Evolutionary conservation across 2,329 filamentous ascomycete genomes (phyloP).

Genomic region (Purpureocillium lavendulum): DNA sequence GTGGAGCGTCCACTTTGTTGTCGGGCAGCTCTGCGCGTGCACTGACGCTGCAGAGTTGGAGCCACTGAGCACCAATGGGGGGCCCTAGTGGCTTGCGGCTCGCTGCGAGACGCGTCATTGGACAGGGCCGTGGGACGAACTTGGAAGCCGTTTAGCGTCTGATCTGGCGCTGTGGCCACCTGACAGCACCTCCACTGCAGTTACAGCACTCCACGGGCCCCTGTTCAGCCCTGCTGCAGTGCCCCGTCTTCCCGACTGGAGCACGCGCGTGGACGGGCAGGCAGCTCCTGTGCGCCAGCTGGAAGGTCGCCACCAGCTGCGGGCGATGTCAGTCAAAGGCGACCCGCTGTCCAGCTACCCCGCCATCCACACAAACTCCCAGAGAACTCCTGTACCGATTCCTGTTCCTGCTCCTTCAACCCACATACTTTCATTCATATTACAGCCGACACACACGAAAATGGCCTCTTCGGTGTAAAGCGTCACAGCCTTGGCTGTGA

Average conservation of each 20-base stretch:
- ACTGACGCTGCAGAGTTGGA: not conserved
- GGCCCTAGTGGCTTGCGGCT: too few relatives aligned
- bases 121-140: too few relatives aligned
- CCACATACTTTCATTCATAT: not conserved
- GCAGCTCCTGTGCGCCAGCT: too few relatives aligned
- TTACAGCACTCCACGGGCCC: not conserved
- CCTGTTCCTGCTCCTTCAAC: not conserved
- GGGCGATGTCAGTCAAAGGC: too few relatives aligned
- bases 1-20: too few relatives aligned
- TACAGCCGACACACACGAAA: not conserved
- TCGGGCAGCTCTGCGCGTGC: not conserved
- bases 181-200: too few relatives aligned
- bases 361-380: not conserved
- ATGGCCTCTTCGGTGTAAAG: constrained; percentile 42
- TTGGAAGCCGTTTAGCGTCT: too few relatives aligned
- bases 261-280: too few relatives aligned
- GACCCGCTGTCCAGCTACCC: not conserved
- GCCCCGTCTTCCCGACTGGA: too few relatives aligned
- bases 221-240: not conserved
- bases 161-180: too few relatives aligned
- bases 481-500: constrained; percentile 47
- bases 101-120: not conserved
- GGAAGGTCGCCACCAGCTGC: too few relatives aligned
- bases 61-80: too few relatives aligned
- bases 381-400: not conserved